phyloP scores from a whole-genome alignment of 495 filamentous ascomycete species.

The Xanthoparmelia taractica region DNA sequence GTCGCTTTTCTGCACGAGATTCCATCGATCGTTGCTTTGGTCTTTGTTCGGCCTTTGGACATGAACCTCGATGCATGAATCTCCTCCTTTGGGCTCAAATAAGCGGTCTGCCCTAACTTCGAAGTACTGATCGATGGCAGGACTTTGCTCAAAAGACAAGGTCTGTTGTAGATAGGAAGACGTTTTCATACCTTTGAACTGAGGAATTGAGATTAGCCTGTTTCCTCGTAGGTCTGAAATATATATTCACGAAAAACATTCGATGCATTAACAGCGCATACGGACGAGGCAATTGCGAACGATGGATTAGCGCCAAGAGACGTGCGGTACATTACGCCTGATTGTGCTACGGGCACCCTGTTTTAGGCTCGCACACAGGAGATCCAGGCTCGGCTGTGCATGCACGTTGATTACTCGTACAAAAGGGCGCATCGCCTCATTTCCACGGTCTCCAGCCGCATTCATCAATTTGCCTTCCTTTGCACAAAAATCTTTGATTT shows the following conservation, averaged over 20 bases:
- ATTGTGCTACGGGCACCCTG: slow-evolving; percentile 2
- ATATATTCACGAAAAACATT: too few relatives aligned
- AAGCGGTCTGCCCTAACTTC: slow-evolving; percentile 2
- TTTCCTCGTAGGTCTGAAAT: too few relatives aligned
- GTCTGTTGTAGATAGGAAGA: slow-evolving; percentile 12
- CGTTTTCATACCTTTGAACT: slow-evolving; percentile 3
- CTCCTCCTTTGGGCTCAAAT: slow-evolving; percentile 1
- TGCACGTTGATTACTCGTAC: background rate
- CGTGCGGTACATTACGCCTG: too few relatives aligned
- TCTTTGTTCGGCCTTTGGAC: background rate
- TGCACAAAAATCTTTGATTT: background rate
- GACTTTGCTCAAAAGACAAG: slow-evolving; percentile 7
- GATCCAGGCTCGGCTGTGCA: slow-evolving; percentile 1
- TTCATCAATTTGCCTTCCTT: background rate
- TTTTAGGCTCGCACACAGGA: background rate
- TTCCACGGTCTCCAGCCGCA: too few relatives aligned
- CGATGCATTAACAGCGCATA: background rate
- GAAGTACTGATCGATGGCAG: slow-evolving; percentile 12
- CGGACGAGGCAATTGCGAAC: background rate
- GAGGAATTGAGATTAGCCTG: background rate
- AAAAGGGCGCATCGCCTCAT: background rate
- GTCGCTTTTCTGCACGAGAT: background rate
- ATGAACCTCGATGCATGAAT: slow-evolving; percentile 13
- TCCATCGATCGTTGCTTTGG: background rate
- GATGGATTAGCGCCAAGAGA: background rate